These are phyloP conservation scores for Globisporangium spinosum DNA, from an alignment of 352 stramenopile genomes.

Conservation along the genomic window DNA sequence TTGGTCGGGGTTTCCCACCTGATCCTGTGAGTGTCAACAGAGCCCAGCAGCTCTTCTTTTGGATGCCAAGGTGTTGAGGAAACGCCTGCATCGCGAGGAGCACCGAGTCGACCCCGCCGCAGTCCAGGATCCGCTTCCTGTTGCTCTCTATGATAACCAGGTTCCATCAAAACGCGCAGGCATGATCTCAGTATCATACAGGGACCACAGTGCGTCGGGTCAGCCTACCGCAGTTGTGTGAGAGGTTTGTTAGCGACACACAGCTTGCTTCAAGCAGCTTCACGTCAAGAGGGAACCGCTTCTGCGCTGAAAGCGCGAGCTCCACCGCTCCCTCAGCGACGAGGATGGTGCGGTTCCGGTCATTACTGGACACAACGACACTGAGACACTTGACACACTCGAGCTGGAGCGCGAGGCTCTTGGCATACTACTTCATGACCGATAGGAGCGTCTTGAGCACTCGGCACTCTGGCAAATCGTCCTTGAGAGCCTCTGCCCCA, in stretches of 20 bases:
- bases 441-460: slow-evolving; percentile 53
- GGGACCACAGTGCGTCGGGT: too few relatives aligned
- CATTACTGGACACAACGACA: slow-evolving; percentile 66
- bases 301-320: slow-evolving; percentile 59
- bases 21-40: slow-evolving; percentile 79
- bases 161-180: neutral
- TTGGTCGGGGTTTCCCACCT: slow-evolving; percentile 23
- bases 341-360: slow-evolving; percentile 72
- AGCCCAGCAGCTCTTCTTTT: slow-evolving; percentile 83
- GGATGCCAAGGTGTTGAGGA: slow-evolving; percentile 55
- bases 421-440: slow-evolving; percentile 56
- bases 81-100: slow-evolving; percentile 85
- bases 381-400: slow-evolving; percentile 77
- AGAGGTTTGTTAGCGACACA: slow-evolving; percentile 82
- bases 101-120: slow-evolving; percentile 74
- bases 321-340: slow-evolving; percentile 65
- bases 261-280: slow-evolving; percentile 75
- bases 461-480: slow-evolving; percentile 69
- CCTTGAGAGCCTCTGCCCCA: slow-evolving; percentile 50
- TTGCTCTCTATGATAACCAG: slow-evolving; percentile 62
- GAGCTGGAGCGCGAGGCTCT: slow-evolving; percentile 62
- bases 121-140: slow-evolving; percentile 62
- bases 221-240: slow-evolving; percentile 70
- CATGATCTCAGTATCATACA: neutral
- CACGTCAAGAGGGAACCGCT: slow-evolving; percentile 39